Percentiles rank a stretch among this genome's conserved stretches.
These are phyloP conservation scores for Tinospora cordifolia DNA, from an alignment of 164 flowering plant species.

Conservation along the genomic window DNA sequence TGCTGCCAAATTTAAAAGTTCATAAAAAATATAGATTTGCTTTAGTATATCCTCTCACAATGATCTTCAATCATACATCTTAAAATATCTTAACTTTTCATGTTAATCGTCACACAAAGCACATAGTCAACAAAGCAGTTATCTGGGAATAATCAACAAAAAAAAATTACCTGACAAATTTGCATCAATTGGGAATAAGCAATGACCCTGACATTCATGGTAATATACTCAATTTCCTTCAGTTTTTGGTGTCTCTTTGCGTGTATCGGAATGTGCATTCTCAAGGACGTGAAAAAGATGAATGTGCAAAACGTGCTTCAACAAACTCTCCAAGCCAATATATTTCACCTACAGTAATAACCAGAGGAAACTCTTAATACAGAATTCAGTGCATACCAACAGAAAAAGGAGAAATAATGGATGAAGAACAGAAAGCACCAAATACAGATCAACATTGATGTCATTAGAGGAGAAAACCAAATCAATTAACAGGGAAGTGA, in stretches of 20 bases:
- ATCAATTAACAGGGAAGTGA: not conserved
- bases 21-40: no score
- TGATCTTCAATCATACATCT: no score
- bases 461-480: not conserved
- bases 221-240: conserved; percentile 47
- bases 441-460: not conserved
- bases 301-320: not conserved
- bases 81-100: no score
- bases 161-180: conserved; percentile 60
- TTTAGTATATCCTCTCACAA: no score
- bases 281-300: conserved; percentile 27
- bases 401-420: not conserved
- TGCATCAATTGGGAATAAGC: conserved; percentile 56
- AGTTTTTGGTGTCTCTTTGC: conserved; percentile 41
- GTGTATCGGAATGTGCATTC: conserved; percentile 55
- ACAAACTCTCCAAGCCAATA: conserved; percentile 1
- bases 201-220: conserved; percentile 51
- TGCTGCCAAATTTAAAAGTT: no score
- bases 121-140: not conserved
- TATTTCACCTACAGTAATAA: conserved; percentile 22
- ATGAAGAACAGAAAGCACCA: not conserved
- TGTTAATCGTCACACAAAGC: no score
- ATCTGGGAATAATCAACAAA: not conserved
- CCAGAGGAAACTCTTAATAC: not conserved
- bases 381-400: not conserved